These are phyloP conservation scores for Emmonsiellopsis sp. DNA, from an alignment of 2,329 filamentous ascomycete genomes.

Conservation along the genomic window DNA sequence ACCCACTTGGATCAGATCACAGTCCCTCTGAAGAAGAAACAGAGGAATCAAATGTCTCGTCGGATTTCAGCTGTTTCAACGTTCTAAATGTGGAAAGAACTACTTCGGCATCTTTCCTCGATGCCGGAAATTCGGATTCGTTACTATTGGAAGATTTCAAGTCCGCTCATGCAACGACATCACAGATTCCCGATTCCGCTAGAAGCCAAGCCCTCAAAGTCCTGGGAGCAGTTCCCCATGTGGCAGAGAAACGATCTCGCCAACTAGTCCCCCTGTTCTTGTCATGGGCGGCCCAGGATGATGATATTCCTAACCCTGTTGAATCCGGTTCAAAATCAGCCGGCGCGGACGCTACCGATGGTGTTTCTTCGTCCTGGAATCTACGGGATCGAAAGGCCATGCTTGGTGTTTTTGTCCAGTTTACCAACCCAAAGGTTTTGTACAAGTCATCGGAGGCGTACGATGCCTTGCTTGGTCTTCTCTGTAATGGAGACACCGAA, in stretches of 20 bases:
- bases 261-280: constrained; percentile 78
- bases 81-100: constrained; percentile 49
- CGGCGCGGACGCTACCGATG: constrained; percentile 11
- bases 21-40: constrained; percentile 11
- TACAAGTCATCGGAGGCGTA: constrained; percentile 71
- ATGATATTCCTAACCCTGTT: constrained; percentile 23
- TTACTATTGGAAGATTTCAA: constrained; percentile 57
- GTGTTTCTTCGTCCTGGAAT: constrained; percentile 27
- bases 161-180: constrained; percentile 42
- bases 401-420: constrained; percentile 71
- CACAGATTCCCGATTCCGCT: constrained; percentile 38
- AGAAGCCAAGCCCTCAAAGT: constrained; percentile 73
- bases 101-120: constrained; percentile 43
- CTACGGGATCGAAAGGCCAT: constrained; percentile 69
- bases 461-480: constrained; percentile 59
- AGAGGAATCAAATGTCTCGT: constrained; percentile 20
- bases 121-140: constrained; percentile 45
- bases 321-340: constrained; percentile 17
- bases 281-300: constrained; percentile 58
- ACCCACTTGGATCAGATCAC: constrained; percentile 3
- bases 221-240: constrained; percentile 58
- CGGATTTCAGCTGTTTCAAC: constrained; percentile 75
- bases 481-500: constrained; percentile 82
- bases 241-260: constrained; percentile 81
- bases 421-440: constrained; percentile 75